These are phyloP conservation scores for Alnus glutinosa DNA, from an alignment of 306 rosid genomes.

Conservation along the genomic window DNA sequence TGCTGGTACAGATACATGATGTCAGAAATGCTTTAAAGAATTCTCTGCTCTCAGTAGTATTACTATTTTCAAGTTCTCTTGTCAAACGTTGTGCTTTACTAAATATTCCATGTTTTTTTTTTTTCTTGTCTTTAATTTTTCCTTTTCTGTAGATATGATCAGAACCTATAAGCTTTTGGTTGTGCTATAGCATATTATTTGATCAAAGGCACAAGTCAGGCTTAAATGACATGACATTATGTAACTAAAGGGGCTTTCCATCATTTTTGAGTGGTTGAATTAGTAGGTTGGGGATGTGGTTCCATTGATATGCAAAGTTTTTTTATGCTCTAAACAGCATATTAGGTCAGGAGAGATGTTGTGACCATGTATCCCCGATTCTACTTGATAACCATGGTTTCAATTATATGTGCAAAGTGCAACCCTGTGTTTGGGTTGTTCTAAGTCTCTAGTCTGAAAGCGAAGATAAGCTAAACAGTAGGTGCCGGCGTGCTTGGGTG, in stretches of 20 bases:
- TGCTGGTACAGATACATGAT: neutral
- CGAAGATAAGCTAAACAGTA: neutral
- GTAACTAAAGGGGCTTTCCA: neutral
- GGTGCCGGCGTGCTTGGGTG: neutral
- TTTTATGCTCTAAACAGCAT: neutral
- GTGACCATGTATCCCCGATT: neutral
- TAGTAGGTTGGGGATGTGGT: neutral
- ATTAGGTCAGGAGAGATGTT: neutral
- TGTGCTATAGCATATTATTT: neutral
- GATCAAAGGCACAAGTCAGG: neutral
- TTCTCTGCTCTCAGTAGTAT: neutral
- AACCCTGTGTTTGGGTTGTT: neutral
- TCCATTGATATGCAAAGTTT: neutral
- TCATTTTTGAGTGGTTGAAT: neutral
- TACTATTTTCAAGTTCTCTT: neutral
- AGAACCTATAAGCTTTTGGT: neutral
- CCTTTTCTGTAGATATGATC: too few species aligned
- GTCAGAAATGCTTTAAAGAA: neutral
- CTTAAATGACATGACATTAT: neutral
- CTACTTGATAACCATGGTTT: neutral
- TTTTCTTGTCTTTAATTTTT: neutral
- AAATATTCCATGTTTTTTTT: neutral
- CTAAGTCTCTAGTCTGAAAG: neutral
- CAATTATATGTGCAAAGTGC: neutral
- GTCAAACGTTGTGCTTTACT: neutral